Evolutionary conservation across 2,329 filamentous ascomycete species (phyloP), one percentile per base, ranked within the genome.

Genomic region (Nemania abortiva): DNA sequence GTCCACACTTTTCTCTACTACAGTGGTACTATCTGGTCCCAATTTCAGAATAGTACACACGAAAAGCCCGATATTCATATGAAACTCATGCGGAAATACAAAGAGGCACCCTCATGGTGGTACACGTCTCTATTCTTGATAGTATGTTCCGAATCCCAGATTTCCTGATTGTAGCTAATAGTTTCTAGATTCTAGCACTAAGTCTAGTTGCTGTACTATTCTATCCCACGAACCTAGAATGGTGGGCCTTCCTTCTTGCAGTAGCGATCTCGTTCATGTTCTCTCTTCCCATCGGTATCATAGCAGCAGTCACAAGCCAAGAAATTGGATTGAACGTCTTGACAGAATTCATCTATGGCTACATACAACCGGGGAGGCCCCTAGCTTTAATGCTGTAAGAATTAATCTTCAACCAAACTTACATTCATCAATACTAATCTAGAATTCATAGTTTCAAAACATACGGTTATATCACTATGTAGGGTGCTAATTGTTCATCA

Each of bases 311-410:
- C 4, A 91, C 91, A 3, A 89, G 92, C 75, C 90, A 91, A 77
- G 83, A 92, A 81, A 89, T 93, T 45, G 90, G 90, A 1, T 82
- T 94, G 42, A 94, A 94, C 70, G 91, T 94, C 29, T 82, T 94
- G 70, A 92, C 91, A 0, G 91, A 93, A 80, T 92, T 93, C 71
- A 82, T 94, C 3, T 89, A 89, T 67, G 92, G 92, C 1, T 94
- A 94, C 75, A 91, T 94, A 74, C 90, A 92, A 70, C 91, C 91
- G 0, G 92, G 92, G 2, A 82, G 87, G 6, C 91, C 92, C 0
- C 81, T 94, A 63, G 91, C 90, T 0, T 87, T 93, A 70, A 94
- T 94, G 91, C 84, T 93, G 82, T 92, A 77, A 72, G 82, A 75
- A 7, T 24, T 50, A 6, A 1, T 10, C 5, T 29, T 15, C 27